Conservation (phyloP, 2,329 filamentous ascomycete species). For the Sporothrix pseudoabietina region DNA sequence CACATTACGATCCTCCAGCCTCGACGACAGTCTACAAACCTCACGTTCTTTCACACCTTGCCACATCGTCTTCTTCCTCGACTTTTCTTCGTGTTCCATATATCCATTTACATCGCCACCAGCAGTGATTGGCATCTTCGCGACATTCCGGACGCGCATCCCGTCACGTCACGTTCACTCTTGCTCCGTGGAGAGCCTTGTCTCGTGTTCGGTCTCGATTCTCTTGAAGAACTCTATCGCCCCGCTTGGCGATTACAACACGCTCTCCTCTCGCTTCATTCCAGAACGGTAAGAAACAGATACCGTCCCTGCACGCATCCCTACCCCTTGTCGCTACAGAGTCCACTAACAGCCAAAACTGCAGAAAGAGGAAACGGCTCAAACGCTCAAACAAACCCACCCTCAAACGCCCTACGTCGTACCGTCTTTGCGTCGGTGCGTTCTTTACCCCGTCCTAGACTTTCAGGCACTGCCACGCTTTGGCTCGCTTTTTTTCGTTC, state of each 20-base stretch:
- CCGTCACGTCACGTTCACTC: background rate
- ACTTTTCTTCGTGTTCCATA: background rate
- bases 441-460: background rate
- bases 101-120: background rate
- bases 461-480: conserved; percentile 2
- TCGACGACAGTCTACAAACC: background rate
- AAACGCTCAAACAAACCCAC: background rate
- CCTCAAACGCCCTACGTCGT: background rate
- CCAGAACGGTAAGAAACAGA: conserved; percentile 7
- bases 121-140: background rate
- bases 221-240: background rate
- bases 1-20: background rate
- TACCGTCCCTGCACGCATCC: background rate
- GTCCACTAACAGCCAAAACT: conserved; percentile 19
- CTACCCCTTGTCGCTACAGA: conserved; percentile 8
- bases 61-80: background rate
- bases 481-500: background rate
- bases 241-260: background rate
- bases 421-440: background rate
- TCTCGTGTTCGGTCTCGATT: background rate
- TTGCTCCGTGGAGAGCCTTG: background rate
- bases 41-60: background rate
- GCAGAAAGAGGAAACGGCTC: conserved; percentile 18
- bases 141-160: conserved; percentile 14
- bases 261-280: background rate